These are phyloP conservation scores for Articulospora tetracladia DNA, from an alignment of 495 filamentous ascomycete species.

Conservation along the genomic window DNA sequence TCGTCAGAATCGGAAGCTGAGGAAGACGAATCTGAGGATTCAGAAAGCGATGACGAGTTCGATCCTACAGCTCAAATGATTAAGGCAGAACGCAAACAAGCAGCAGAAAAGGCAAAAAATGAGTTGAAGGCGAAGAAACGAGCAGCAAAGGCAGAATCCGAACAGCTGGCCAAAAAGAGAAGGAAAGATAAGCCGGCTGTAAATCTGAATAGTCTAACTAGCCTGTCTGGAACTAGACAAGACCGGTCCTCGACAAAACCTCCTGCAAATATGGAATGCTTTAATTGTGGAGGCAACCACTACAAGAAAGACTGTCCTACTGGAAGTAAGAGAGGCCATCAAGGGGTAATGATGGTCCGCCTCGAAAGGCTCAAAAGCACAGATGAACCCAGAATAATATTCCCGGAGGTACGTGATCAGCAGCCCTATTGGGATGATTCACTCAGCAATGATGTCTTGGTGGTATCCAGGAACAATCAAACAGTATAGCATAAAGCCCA, in stretches of 20 bases:
- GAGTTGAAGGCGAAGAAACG: slow-evolving; percentile 24
- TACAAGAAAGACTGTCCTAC: slow-evolving; percentile 35
- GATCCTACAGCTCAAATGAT: slow-evolving; percentile 36
- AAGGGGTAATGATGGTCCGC: slow-evolving; percentile 17
- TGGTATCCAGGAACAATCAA: no score
- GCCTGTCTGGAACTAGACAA: slow-evolving; percentile 37
- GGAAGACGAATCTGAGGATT: slow-evolving; percentile 23
- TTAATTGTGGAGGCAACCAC: slow-evolving; percentile 39
- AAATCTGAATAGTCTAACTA: slow-evolving; percentile 49
- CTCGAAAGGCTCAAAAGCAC: slow-evolving; percentile 8
- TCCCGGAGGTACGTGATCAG: not conserved
- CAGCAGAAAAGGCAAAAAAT: slow-evolving; percentile 25
- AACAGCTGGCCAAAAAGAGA: slow-evolving; percentile 44
- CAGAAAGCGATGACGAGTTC: slow-evolving; percentile 27
- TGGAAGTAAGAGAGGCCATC: slow-evolving; percentile 8
- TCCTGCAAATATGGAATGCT: slow-evolving; percentile 29
- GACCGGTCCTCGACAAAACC: not conserved
- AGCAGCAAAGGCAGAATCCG: slow-evolving; percentile 37
- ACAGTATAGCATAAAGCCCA: no score
- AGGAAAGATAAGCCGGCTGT: slow-evolving; percentile 48
- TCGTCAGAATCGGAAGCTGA: slow-evolving; percentile 32
- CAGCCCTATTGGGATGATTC: not conserved
- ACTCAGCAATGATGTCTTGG: no score
- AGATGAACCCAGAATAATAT: not conserved
- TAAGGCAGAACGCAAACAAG: slow-evolving; percentile 16